Percentiles rank a stretch among this genome's conserved stretches.
These are phyloP conservation scores for Symmetrospora coprosmae DNA, from an alignment of 768 basidiomycete genomes.

Conservation along the genomic window DNA sequence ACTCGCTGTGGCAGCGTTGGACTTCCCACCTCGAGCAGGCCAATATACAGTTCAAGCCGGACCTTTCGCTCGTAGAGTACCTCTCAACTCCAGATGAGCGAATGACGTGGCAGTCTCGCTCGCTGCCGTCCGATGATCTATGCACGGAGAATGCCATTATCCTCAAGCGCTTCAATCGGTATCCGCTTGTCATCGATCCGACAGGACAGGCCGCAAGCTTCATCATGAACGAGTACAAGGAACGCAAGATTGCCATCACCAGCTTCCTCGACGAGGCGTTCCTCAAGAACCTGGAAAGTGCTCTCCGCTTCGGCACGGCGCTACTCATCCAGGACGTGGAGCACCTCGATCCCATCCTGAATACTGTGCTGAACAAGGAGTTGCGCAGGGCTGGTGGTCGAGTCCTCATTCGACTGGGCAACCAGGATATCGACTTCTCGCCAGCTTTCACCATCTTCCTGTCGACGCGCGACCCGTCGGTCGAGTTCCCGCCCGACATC, in stretches of 20 bases:
- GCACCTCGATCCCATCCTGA: constrained; percentile 90
- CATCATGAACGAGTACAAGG: constrained; percentile 83
- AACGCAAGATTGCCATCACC: constrained; percentile 92
- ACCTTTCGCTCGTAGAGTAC: constrained; percentile 86
- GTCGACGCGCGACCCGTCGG: constrained; percentile 87
- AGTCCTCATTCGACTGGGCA: constrained; percentile 88
- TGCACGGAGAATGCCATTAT: constrained; percentile 99
- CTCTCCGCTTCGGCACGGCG: constrained; percentile 96
- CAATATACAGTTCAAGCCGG: constrained; percentile 76
- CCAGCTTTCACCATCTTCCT: constrained; percentile 99
- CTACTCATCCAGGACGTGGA: constrained; percentile 96
- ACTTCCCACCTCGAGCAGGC: constrained; percentile 73
- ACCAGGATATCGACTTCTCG: constrained; percentile 97
- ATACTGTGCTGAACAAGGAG: constrained; percentile 92
- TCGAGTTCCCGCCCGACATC: constrained; percentile 95
- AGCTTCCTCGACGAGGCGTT: constrained; percentile 98
- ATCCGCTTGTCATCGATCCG: constrained; percentile 93
- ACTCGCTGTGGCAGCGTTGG: constrained; percentile 96
- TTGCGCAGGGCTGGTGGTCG: constrained; percentile 90
- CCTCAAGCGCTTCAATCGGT: constrained; percentile 93
- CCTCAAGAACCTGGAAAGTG: constrained; percentile 94
- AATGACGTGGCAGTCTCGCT: constrained; percentile 85
- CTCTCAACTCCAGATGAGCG: constrained; percentile 94
- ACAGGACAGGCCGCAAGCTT: constrained; percentile 93
- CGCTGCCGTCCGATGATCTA: constrained; percentile 85